Conservation (phyloP, 768 basidiomycete species). For the Antrodiella citrinella region DNA sequence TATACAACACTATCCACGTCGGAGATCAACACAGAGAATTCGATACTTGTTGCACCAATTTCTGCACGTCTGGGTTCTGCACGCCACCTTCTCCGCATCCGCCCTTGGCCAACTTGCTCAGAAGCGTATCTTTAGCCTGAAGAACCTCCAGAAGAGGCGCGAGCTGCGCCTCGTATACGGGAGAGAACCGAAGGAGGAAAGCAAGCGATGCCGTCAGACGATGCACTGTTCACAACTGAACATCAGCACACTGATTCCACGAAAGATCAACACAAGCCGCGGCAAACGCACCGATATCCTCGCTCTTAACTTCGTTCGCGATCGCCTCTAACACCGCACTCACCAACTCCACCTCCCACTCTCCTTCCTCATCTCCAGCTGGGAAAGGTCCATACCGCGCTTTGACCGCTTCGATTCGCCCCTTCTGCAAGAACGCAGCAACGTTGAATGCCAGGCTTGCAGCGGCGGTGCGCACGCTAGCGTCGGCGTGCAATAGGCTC, state of each 20-base stretch:
- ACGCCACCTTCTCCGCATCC: conserved; percentile 44
- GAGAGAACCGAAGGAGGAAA: conserved; percentile 68
- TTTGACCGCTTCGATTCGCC: conserved; percentile 38
- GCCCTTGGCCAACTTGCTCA: conserved; percentile 47
- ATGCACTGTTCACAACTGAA: too few relatives aligned
- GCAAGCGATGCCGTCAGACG: conserved; percentile 75
- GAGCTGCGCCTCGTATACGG: conserved; percentile 50
- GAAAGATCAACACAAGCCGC: not conserved
- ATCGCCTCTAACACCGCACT: conserved; percentile 81
- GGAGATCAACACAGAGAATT: conserved; percentile 24
- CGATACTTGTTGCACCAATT: conserved; percentile 58
- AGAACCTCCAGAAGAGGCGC: conserved; percentile 62
- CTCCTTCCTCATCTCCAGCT: conserved; percentile 50
- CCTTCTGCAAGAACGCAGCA: conserved; percentile 56
- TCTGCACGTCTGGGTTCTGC: conserved; percentile 57
- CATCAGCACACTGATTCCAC: not conserved
- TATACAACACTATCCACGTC: conserved; percentile 16
- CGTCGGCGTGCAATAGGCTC: conserved; percentile 61
- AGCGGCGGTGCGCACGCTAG: conserved; percentile 63
- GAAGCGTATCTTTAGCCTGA: conserved; percentile 46
- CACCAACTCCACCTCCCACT: conserved; percentile 81
- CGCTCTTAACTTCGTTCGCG: conserved; percentile 57
- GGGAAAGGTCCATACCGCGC: conserved; percentile 20
- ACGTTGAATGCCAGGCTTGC: conserved; percentile 79
- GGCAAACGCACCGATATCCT: conserved; percentile 71